These are phyloP conservation scores for Umbelopsis isabellina DNA, from an alignment of 192 early-diverging fungal species.

Conservation along the genomic window DNA sequence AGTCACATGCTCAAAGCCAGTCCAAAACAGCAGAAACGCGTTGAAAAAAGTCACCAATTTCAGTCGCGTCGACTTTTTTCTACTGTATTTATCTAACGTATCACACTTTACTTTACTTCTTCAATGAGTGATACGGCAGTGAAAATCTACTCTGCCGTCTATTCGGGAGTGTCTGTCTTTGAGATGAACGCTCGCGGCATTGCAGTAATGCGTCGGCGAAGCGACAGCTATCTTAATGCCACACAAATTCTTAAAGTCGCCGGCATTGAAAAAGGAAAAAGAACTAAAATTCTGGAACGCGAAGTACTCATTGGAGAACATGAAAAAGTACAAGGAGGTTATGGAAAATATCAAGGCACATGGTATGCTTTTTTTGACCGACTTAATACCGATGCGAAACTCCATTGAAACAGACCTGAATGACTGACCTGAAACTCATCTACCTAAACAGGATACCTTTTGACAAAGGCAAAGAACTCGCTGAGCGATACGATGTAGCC, in stretches of 20 bases:
- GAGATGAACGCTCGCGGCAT: constrained; percentile 74
- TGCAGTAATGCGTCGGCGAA: constrained; percentile 79
- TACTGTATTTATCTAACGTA: not conserved
- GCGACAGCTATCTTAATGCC: constrained; percentile 85
- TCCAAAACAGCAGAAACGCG: constrained; percentile 12
- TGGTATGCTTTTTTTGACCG: constrained; percentile 53
- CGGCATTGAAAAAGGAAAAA: constrained; percentile 80
- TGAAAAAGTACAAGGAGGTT: constrained; percentile 96
- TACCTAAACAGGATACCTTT: constrained; percentile 78
- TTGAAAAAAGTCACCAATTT: constrained; percentile 4
- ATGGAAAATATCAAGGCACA: constrained; percentile 95
- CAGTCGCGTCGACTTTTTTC: not conserved
- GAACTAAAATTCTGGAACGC: constrained; percentile 88
- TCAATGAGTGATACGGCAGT: constrained; percentile 18
- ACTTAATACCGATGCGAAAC: not conserved
- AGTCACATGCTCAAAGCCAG: constrained; percentile 5
- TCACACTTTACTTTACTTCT: not conserved
- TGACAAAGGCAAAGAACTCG: constrained; percentile 80
- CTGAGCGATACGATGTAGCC: constrained; percentile 78
- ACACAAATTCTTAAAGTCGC: constrained; percentile 95
- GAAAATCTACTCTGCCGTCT: constrained; percentile 56
- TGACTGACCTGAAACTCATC: not conserved
- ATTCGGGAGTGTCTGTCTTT: constrained; percentile 75
- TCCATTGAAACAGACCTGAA: not conserved
- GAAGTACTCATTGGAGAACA: constrained; percentile 81